phyloP scores from a whole-genome alignment of 257 asterid species.

The Apocynum venetum region DNA sequence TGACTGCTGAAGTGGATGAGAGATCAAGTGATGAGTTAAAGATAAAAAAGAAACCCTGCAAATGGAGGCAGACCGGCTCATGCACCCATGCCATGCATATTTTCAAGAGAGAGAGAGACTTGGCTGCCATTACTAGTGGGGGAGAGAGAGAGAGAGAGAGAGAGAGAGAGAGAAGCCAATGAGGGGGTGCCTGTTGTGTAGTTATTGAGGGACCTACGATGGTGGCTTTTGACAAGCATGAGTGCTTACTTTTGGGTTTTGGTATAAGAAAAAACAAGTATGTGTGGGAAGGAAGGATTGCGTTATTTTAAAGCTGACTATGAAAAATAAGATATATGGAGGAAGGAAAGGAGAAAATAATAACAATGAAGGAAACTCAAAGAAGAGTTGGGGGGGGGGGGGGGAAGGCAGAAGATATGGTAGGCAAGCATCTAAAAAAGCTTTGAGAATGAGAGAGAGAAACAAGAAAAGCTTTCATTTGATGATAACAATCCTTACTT shows the following conservation, averaged over 20 bases:
- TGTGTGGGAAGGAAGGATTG: slow-evolving; percentile 71
- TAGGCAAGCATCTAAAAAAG: slow-evolving; percentile 46
- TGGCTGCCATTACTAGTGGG: slow-evolving; percentile 14
- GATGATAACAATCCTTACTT: slow-evolving; percentile 36
- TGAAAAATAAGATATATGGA: background rate
- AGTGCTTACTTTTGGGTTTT: slow-evolving; percentile 65
- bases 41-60: background rate
- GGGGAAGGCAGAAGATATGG: slow-evolving; percentile 25
- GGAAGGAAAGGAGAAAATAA: slow-evolving; percentile 17
- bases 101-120: background rate
- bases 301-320: slow-evolving; percentile 70
- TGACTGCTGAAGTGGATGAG: slow-evolving; percentile 4
- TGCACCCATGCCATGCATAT: slow-evolving; percentile 7
- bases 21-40: background rate
- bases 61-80: background rate
- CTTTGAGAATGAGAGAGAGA: slow-evolving; percentile 25
- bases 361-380: slow-evolving; percentile 20
- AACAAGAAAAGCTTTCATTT: slow-evolving; percentile 22
- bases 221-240: slow-evolving; percentile 52
- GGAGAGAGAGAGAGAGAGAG: slow-evolving; percentile 10
- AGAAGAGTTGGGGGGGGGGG: slow-evolving; percentile 13
- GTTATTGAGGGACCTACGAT: slow-evolving; percentile 50
- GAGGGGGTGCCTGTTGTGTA: slow-evolving; percentile 19
- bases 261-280: slow-evolving; percentile 29
- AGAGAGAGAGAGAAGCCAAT: slow-evolving; percentile 8